These are phyloP conservation scores for Geranomyces variabilis DNA, from an alignment of 192 early-diverging fungal species.

Conservation along the genomic window DNA sequence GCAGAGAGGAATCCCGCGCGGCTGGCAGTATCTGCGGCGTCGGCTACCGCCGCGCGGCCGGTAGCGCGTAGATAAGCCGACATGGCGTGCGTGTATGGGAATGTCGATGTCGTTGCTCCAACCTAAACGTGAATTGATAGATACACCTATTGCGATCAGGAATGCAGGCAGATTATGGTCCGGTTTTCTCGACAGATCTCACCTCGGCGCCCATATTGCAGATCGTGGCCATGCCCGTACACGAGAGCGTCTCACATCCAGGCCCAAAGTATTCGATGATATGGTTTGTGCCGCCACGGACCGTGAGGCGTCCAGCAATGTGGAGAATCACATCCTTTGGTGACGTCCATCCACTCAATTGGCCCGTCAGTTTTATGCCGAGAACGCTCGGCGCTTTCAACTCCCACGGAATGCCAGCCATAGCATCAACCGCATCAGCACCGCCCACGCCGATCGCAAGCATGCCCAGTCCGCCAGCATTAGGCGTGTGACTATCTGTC, in stretches of 20 bases:
- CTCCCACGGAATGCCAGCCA: slow-evolving; percentile 99
- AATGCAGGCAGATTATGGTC: neutral
- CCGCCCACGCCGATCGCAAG: slow-evolving; percentile 96
- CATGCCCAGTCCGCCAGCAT: slow-evolving; percentile 96
- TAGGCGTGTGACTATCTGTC: slow-evolving; percentile 98
- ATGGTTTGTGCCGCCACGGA: slow-evolving; percentile 86
- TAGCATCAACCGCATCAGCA: slow-evolving; percentile 99
- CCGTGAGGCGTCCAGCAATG: slow-evolving; percentile 92
- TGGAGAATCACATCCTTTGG: slow-evolving; percentile 96
- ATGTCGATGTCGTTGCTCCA: slow-evolving; percentile 96
- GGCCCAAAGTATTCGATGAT: slow-evolving; percentile 98
- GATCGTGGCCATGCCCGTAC: slow-evolving; percentile 98
- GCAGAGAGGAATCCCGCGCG: slow-evolving; percentile 64
- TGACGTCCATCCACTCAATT: slow-evolving; percentile 88
- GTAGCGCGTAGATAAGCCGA: slow-evolving; percentile 88
- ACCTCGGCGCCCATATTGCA: slow-evolving; percentile 99
- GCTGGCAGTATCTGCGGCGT: slow-evolving; percentile 60
- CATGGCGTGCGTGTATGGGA: slow-evolving; percentile 95
- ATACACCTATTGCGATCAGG: no score
- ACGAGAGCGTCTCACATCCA: slow-evolving; percentile 91
- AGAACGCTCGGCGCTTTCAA: slow-evolving; percentile 97
- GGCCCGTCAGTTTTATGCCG: slow-evolving; percentile 88
- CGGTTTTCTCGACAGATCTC: no score
- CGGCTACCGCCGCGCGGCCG: slow-evolving; percentile 76
- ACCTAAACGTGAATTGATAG: no score